phyloP scores from a whole-genome alignment of 1,284 basidiomycete species.

The Trichosporon asahii region DNA sequence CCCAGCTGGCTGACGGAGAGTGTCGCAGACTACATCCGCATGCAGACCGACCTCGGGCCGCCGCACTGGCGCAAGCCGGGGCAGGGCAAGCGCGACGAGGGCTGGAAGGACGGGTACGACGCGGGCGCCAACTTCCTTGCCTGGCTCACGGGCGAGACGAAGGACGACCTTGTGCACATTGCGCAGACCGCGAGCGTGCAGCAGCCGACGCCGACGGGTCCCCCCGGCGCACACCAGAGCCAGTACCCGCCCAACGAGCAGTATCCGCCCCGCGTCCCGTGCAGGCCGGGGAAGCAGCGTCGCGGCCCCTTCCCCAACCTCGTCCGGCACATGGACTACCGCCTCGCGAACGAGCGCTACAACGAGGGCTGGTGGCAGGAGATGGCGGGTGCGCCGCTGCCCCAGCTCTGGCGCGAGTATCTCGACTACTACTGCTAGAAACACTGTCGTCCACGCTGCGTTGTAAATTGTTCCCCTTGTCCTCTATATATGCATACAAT shows the following conservation, averaged over 20 bases:
- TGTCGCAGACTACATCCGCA: slow-evolving; percentile 36
- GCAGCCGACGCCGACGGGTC: slow-evolving; percentile 8
- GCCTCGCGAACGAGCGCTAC: slow-evolving; percentile 32
- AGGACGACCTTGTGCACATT: slow-evolving; percentile 12
- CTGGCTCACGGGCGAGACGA: slow-evolving; percentile 31
- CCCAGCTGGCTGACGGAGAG: slow-evolving; percentile 40
- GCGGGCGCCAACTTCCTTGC: slow-evolving; percentile 35
- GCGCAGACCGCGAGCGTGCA: not conserved
- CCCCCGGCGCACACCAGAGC: not conserved
- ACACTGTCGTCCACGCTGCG: not conserved
- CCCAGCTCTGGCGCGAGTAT: slow-evolving; percentile 35
- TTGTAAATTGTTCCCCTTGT: not conserved
- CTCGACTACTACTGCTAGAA: slow-evolving; percentile 29
- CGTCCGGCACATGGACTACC: slow-evolving; percentile 28
- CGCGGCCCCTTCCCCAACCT: slow-evolving; percentile 35
- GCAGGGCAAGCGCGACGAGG: slow-evolving; percentile 28
- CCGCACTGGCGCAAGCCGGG: slow-evolving; percentile 38
- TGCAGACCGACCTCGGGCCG: slow-evolving; percentile 31
- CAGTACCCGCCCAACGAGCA: slow-evolving; percentile 4
- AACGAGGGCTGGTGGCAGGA: slow-evolving; percentile 35
- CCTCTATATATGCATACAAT: slow-evolving; percentile 8
- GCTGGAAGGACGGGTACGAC: slow-evolving; percentile 40
- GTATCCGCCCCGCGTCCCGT: slow-evolving; percentile 9
- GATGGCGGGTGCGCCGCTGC: slow-evolving; percentile 31
- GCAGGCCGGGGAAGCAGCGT: slow-evolving; percentile 11